Evolutionary conservation across 225 moss, liverwort and hornwort genomes (phyloP), one percentile per base, ranked within the genome.

Genomic region (Bryum argenteum): DNA sequence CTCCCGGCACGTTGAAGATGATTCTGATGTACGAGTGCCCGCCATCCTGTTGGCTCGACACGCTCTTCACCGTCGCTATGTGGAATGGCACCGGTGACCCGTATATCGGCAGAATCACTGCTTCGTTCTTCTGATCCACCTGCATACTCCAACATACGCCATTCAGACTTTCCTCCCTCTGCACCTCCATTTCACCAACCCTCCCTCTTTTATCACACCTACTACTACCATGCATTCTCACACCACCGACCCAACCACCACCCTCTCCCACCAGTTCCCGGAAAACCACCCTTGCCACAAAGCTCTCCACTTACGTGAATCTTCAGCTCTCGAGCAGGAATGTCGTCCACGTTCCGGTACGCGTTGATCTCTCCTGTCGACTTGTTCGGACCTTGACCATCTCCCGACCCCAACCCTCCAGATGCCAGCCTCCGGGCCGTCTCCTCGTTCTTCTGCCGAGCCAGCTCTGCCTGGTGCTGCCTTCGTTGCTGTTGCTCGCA

Each of bases 21-120:
- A 98, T 88, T 5, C 98, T 88, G 77, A 98, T 98, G 75, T 98
- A 98, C 60, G 90, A 98, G 77, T 98, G 98, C 59, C 98, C 98
- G 18, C 98, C 98, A 41, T 98, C 98, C 80, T 98, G 98, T 22
- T 98, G 98, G 15, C 92, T 92, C n/a, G 94, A 89, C 41, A 98
- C 94, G 77, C 98, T 98, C 80, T 98, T 98, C 71, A 98, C 85
- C 0, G 97, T 91, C 51, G 92, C 92, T 62, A 98, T 94, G 82
- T 98, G 94, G 77, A 98, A 98, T 0, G 94, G 97, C 42, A 98
- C 94, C 33, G 92, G 87, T 50, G 89, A 69, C 15, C 97, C 97
- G 19, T 98, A 94, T 15, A 98, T 74, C 13, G 97, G 97, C 1
- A 98, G 76, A 77, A 98, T 55, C 11, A 98, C 92, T 12, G 97